phyloP scores from a whole-genome alignment of 352 stramenopile genomes.

The Phytopythium delawarense region DNA sequence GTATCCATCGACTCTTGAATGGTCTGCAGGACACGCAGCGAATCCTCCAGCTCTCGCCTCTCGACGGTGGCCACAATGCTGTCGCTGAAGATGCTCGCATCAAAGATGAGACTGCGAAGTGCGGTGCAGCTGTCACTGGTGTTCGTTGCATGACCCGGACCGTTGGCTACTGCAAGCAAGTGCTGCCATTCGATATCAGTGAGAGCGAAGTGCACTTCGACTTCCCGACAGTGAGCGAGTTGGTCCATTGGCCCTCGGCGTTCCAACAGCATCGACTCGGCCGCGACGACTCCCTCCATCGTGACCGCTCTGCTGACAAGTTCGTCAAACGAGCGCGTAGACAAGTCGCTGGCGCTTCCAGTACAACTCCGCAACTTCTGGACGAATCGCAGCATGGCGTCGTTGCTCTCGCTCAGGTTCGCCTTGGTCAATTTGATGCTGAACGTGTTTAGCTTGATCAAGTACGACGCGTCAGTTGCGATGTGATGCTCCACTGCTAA shows the following conservation, averaged over 20 bases:
- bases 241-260: conserved; percentile 7
- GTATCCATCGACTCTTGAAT: conserved; percentile 7
- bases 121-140: not conserved
- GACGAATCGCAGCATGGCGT: conserved; percentile 30
- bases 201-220: conserved; percentile 37
- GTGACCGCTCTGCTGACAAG: conserved; percentile 21
- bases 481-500: no score
- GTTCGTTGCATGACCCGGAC: no score
- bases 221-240: conserved; percentile 13
- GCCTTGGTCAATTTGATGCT: conserved; percentile 37
- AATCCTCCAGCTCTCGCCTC: not conserved
- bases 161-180: not conserved
- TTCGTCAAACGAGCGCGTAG: conserved; percentile 16
- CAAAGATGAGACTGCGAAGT: conserved; percentile 23
- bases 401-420: conserved; percentile 33
- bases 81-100: conserved; percentile 23
- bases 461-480: not conserved
- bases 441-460: conserved; percentile 20
- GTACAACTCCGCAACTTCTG: conserved; percentile 11
- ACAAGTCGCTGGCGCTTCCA: conserved; percentile 4
- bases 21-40: not conserved
- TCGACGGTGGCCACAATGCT: conserved; percentile 12
- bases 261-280: conserved; percentile 9
- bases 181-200: conserved; percentile 39
- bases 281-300: conserved; percentile 30